These are phyloP conservation scores for Eucalyptus regnans DNA, from an alignment of 345 rosid species.

Conservation along the genomic window DNA sequence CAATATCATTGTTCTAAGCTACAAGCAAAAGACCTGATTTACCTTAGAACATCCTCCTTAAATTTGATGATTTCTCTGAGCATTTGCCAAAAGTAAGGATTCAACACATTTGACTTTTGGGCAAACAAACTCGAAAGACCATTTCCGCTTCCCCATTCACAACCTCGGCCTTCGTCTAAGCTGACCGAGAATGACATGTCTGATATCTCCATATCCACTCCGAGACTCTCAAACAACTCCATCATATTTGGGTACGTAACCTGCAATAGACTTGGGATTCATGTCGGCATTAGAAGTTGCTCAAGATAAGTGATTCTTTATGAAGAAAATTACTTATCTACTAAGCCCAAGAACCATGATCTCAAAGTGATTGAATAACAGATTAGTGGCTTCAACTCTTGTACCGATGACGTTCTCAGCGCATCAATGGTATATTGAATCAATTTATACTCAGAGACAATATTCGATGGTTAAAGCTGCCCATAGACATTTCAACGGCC, in stretches of 20 bases:
- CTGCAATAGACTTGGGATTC: constrained; percentile 5
- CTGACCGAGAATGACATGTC: constrained; percentile 88
- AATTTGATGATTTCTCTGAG: constrained; percentile 57
- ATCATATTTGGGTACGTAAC: constrained; percentile 92
- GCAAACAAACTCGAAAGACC: constrained; percentile 68
- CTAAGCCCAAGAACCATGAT: background rate
- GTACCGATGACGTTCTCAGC: background rate
- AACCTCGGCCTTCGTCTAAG: constrained; percentile 61
- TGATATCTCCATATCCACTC: constrained; percentile 69
- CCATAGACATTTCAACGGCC: background rate
- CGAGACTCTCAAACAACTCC: constrained; percentile 76
- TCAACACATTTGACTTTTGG: constrained; percentile 45
- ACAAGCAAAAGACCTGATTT: background rate
- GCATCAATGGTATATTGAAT: background rate
- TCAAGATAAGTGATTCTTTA: background rate
- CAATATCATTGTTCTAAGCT: background rate
- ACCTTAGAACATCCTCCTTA: constrained; percentile 55
- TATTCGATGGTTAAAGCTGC: background rate
- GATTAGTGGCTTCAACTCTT: background rate
- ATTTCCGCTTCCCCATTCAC: constrained; percentile 86
- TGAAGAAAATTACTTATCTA: background rate
- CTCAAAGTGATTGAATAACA: background rate
- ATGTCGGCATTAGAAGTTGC: background rate
- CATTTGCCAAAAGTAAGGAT: constrained; percentile 82
- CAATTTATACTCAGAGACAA: too few species aligned